A percentile compares a stretch with the other conserved stretches of the same genome.
Evolutionary conservation across 2,329 filamentous ascomycete species (phyloP).

Genomic region (Cladorrhinum sp.): DNA sequence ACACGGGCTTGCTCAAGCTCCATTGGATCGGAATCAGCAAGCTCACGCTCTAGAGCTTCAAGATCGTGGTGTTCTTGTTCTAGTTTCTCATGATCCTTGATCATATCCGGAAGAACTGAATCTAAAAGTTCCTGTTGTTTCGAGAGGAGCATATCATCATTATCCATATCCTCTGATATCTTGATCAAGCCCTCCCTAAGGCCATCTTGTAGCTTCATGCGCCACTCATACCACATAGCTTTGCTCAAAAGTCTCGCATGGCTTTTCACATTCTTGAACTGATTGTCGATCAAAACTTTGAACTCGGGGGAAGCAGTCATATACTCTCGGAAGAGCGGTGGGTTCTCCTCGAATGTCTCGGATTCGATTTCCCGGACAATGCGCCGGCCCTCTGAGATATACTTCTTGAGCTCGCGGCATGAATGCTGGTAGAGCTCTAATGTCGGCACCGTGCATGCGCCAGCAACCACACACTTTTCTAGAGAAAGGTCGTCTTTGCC

Average conservation of each 20-base stretch:
- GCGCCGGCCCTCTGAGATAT: slow-evolving; percentile 87
- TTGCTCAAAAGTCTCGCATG: slow-evolving; percentile 88
- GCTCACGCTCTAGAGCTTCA: slow-evolving; percentile 67
- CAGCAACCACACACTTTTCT: slow-evolving; percentile 80
- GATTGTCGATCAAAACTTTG: slow-evolving; percentile 85
- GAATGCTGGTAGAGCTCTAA: slow-evolving; percentile 93
- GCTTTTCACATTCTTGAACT: slow-evolving; percentile 96
- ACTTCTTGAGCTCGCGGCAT: slow-evolving; percentile 92
- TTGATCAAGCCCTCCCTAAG: slow-evolving; percentile 76
- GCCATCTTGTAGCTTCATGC: slow-evolving; percentile 79
- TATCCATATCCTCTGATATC: slow-evolving; percentile 72
- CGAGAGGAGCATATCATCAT: slow-evolving; percentile 65
- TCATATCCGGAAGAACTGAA: slow-evolving; percentile 62
- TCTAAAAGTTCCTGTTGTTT: slow-evolving; percentile 68
- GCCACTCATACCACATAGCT: slow-evolving; percentile 97
- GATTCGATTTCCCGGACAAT: slow-evolving; percentile 89
- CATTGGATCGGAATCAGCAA: slow-evolving; percentile 76
- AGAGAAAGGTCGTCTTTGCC: slow-evolving; percentile 56
- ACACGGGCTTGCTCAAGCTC: slow-evolving; percentile 73
- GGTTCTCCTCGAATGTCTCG: slow-evolving; percentile 86
- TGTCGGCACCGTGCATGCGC: slow-evolving; percentile 87
- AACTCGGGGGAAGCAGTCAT: slow-evolving; percentile 79
- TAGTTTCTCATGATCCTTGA: slow-evolving; percentile 59
- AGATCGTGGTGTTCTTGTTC: slow-evolving; percentile 64
- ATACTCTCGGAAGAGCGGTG: slow-evolving; percentile 88